phyloP scores from a whole-genome alignment of 2,329 filamentous ascomycete genomes.

The Celoporthe dispersa region DNA sequence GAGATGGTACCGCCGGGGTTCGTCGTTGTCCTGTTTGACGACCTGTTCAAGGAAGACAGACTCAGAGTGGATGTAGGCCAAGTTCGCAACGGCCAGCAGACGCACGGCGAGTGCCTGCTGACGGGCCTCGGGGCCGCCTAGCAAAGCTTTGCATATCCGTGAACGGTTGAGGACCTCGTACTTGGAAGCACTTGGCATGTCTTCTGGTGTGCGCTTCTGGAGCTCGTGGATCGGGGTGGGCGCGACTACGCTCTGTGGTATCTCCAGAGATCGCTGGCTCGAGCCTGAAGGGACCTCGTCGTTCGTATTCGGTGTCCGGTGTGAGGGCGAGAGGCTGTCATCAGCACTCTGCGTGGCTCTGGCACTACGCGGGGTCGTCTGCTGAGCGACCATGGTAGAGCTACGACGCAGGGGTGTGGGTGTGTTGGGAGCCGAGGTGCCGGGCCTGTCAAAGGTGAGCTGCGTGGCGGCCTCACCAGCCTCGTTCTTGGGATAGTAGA shows the following conservation, averaged over 20 bases:
- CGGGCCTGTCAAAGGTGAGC: slow-evolving; percentile 31
- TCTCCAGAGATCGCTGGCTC: slow-evolving; percentile 65
- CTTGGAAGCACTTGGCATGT: slow-evolving; percentile 72
- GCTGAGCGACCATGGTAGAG: slow-evolving; percentile 56
- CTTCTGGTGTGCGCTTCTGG: slow-evolving; percentile 58
- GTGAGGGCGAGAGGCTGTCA: slow-evolving; percentile 53
- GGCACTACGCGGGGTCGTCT: slow-evolving; percentile 49
- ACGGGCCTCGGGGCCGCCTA: slow-evolving; percentile 66
- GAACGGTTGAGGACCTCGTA: slow-evolving; percentile 88
- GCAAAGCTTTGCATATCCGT: slow-evolving; percentile 80
- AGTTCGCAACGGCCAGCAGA: slow-evolving; percentile 84
- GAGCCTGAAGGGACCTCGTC: slow-evolving; percentile 47
- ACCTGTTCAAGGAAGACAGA: slow-evolving; percentile 83
- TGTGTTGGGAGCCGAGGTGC: slow-evolving; percentile 63
- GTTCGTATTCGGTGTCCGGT: slow-evolving; percentile 45
- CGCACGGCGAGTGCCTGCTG: slow-evolving; percentile 80
- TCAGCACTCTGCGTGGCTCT: slow-evolving; percentile 41
- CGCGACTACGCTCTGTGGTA: slow-evolving; percentile 61
- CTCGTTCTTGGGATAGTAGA: slow-evolving; percentile 69
- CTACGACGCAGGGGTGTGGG: slow-evolving; percentile 77
- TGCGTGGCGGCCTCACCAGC: slow-evolving; percentile 33
- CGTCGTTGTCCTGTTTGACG: slow-evolving; percentile 84
- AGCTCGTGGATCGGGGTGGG: slow-evolving; percentile 61
- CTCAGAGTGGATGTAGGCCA: slow-evolving; percentile 88
- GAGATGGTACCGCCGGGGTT: slow-evolving; percentile 85